Conservation (phyloP, 768 basidiomycete species). For the Termitomyces sp. region DNA sequence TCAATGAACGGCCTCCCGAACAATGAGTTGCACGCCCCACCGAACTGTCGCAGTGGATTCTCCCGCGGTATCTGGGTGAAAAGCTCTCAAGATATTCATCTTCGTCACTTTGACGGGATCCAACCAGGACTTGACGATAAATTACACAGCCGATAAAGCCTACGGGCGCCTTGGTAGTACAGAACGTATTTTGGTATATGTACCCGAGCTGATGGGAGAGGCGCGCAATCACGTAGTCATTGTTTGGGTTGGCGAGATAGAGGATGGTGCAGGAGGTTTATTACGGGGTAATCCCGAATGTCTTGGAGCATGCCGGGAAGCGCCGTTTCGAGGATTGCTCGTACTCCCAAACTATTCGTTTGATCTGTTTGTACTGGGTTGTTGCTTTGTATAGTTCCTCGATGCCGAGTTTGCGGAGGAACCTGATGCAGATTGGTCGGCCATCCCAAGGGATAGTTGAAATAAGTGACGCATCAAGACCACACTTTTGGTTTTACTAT, state of each 20-base stretch:
- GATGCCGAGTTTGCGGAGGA: conserved; percentile 85
- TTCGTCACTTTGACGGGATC: conserved; percentile 96
- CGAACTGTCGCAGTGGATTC: conserved; percentile 81
- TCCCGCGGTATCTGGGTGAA: conserved; percentile 77
- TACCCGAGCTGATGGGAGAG: conserved; percentile 76
- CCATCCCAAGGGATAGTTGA: conserved; percentile 59
- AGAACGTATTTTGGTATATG: conserved; percentile 94
- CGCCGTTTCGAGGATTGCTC: conserved; percentile 80
- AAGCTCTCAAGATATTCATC: conserved; percentile 82
- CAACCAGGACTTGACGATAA: conserved; percentile 85
- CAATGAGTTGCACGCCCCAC: conserved; percentile 80
- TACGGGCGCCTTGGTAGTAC: conserved; percentile 97
- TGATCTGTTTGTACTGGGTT: conserved; percentile 79
- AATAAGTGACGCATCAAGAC: conserved; percentile 1
- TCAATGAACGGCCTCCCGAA: conserved; percentile 74
- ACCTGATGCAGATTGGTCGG: conserved; percentile 83
- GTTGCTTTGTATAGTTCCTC: conserved; percentile 76
- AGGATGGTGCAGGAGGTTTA: conserved; percentile 89
- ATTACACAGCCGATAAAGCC: conserved; percentile 86
- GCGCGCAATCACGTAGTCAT: too few species aligned
- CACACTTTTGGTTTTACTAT: conserved; percentile 78
- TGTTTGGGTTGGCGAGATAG: conserved; percentile 80
- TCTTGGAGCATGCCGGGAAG: conserved; percentile 36
- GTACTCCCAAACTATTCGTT: conserved; percentile 89
- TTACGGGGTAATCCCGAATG: too few species aligned